Evolutionary conservation across 768 basidiomycete species (phyloP), one percentile per base, ranked within the genome.

Genomic region (Termitomyces sp.): DNA sequence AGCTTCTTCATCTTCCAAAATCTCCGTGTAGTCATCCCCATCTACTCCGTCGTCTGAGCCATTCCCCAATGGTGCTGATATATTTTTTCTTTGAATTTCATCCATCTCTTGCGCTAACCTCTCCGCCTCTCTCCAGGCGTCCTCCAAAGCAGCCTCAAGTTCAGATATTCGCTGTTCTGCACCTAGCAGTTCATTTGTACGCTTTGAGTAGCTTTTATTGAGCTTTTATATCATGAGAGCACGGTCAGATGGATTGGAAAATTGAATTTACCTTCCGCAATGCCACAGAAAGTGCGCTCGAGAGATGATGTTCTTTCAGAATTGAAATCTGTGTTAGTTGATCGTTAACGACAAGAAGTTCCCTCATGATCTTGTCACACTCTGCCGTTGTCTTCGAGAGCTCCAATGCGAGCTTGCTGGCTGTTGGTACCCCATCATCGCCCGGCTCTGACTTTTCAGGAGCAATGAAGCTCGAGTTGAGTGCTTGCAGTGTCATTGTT

Each of bases 81-180:
- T 18, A 48, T 68, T 66, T 13, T 65, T 73, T 27, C 68, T 70
- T 55, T 86, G 83, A 53, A 84, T 69, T 45, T 83, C 83, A 67
- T 93, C 89, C 65, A 91, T 79, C 67, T 91, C 88, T 54, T 75
- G 69, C 1, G 90, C 91, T 63, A 91, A 75, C 44, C 81, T 82
- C 64, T 90, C 86, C 2, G 89, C 91, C 59, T 87, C 85, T 49
- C 78, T 79, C 91, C 91, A 93, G 0, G 90, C 91, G 55, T 93
- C 91, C 50, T 87, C 84, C 24, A 92, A 75, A 62, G 91, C 88
- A 15, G 80, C 87, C 64, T 88, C 78, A 22, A 93, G 79, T 54
- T 81, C 76, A 27, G 72, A 72, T 24, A 88, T 79, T 39, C 77
- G 75, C 12, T 76, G 67, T 55, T 76, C 77, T 5, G 81, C 76